phyloP scores from a whole-genome alignment of 176 grass and related monocot species.

The Canna indica region DNA sequence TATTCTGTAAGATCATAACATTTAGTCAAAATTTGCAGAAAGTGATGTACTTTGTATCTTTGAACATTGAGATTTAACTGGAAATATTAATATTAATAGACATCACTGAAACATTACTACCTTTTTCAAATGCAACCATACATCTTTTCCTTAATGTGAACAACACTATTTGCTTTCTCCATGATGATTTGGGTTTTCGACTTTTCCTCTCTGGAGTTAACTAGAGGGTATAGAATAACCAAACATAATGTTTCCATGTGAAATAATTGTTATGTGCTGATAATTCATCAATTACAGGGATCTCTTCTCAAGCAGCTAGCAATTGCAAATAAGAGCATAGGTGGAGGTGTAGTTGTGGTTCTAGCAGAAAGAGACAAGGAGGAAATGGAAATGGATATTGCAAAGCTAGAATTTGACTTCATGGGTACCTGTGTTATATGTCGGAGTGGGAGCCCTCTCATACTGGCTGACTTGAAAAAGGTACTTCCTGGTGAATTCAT shows the following conservation, averaged over 20 bases:
- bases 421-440: slow-evolving; percentile 99
- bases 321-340: slow-evolving; percentile 97
- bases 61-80: no score
- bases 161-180: background rate
- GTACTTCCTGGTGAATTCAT: slow-evolving; percentile 17
- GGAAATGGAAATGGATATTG: slow-evolving; percentile 98
- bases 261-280: slow-evolving; percentile 9
- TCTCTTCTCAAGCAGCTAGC: slow-evolving; percentile 97
- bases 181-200: background rate
- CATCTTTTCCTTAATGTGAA: background rate
- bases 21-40: no score
- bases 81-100: no score
- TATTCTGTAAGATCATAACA: no score
- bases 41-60: no score
- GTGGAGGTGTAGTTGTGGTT: slow-evolving; percentile 95
- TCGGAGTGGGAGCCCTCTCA: slow-evolving; percentile 87
- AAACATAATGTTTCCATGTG: slow-evolving; percentile 2
- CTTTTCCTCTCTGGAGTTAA: background rate
- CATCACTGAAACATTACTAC: no score
- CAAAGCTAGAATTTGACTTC: slow-evolving; percentile 92
- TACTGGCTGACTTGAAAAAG: slow-evolving; percentile 90
- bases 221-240: background rate
- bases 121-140: background rate
- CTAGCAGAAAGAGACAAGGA: slow-evolving; percentile 95
- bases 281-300: slow-evolving; percentile 36